Evolutionary conservation across 2,329 filamentous ascomycete species (phyloP).

Genomic region (Cladosporium sp.): DNA sequence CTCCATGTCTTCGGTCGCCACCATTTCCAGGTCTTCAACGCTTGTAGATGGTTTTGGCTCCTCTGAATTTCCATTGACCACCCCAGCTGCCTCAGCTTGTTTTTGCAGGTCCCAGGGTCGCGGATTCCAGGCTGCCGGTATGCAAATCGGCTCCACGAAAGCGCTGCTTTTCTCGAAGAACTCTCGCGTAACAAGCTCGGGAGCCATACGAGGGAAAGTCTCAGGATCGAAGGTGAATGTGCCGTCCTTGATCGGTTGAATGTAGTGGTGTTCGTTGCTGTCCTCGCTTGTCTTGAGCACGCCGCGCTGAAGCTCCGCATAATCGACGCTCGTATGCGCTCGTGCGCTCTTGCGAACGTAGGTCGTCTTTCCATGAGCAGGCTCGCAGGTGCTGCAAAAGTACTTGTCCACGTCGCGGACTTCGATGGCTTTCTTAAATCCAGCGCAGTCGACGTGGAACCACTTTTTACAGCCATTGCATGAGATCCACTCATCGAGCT

Average conservation of each 20-base stretch:
- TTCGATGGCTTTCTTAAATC: slow-evolving; percentile 58
- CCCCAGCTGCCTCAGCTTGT: slow-evolving; percentile 5
- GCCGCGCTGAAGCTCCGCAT: slow-evolving; percentile 61
- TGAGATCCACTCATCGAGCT: slow-evolving; percentile 58
- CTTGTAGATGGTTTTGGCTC: background rate
- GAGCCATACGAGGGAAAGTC: slow-evolving; percentile 56
- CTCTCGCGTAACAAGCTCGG: slow-evolving; percentile 57
- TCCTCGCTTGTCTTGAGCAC: slow-evolving; percentile 60
- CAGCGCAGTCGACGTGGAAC: slow-evolving; percentile 63
- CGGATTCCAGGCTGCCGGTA: slow-evolving; percentile 56
- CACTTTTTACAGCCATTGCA: slow-evolving; percentile 64
- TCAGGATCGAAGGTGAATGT: slow-evolving; percentile 56
- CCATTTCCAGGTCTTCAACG: slow-evolving; percentile 23
- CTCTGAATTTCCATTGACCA: background rate
- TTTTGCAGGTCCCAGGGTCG: slow-evolving; percentile 35
- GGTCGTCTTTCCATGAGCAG: slow-evolving; percentile 56
- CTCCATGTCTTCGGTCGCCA: slow-evolving; percentile 38
- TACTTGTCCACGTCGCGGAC: slow-evolving; percentile 63
- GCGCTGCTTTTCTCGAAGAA: slow-evolving; percentile 57
- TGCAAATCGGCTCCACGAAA: slow-evolving; percentile 62
- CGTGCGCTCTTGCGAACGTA: slow-evolving; percentile 61
- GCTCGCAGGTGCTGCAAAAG: slow-evolving; percentile 55
- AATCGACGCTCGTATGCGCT: slow-evolving; percentile 60
- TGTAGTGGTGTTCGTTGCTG: slow-evolving; percentile 60
- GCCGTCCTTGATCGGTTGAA: slow-evolving; percentile 60